Base-by-base conservation (phyloP, 108 stramenopile species). In the Cyclotella kingstonii region DNA sequence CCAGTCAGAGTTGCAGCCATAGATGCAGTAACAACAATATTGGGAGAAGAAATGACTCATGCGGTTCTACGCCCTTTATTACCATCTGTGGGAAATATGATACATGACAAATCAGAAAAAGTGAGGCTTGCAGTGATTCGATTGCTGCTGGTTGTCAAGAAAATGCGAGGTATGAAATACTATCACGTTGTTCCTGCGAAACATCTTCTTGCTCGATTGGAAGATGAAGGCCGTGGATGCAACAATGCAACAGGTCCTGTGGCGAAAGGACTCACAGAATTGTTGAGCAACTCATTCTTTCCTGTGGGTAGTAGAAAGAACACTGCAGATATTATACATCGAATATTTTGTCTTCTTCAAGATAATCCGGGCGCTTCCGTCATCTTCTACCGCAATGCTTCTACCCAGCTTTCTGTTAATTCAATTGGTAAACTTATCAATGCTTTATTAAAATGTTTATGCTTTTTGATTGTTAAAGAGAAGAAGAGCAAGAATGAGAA, bases 131-230 rank as follows among this genome's bases (percentile, higher is more conserved):
- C 90, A 17, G 82, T 94, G 27, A 88, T 96, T 5, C 65, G 62
- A 54, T 56, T 98, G 79, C 84, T 98, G n/a, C 56, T 77, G 17
- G 55, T 65, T 22, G 81, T 97, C 28, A 97, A 97, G 63, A 61
- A 70, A 41, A 63, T 89, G 0, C 68, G 75, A 4, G 84, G 82
- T 1, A 89, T 98, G 55, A 87, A 87, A 36, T 97, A 93, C 60
- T 97, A 93, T 74, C 93, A 98, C 51, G 86, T 97, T 4, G 96
- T 97, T 5, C 85, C 89, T 3, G 90, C 89, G 15, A 79, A 88
- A 26, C 86, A 96, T 73, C 63, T 97, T 14, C 60, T 86, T 29
- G 85, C 83, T 6, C 77, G 96, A 3, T 75, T 97, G 27, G 94
- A 82, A 0, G 81, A 77, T 9, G 92, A 86, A 62, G 80, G 60